Evolutionary conservation across 2,329 filamentous ascomycete genomes (phyloP), one percentile per base, ranked within the genome.

Genomic region (Epichloe hybrida): DNA sequence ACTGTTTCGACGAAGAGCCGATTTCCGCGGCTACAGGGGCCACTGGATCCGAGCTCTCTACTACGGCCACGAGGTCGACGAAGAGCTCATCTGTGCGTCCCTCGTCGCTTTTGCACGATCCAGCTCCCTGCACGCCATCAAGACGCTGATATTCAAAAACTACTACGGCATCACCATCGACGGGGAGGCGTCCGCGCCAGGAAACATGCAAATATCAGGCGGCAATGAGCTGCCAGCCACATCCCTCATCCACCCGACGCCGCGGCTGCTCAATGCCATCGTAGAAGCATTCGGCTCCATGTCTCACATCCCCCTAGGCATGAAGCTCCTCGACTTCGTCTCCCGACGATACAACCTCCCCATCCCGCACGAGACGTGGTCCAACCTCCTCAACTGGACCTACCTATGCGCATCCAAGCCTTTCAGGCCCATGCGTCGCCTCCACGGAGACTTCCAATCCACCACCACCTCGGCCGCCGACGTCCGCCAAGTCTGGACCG

Each of bases 211-310:
- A 7, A 53, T 71, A 40, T 54, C 51, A 1, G 68, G 62, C 15
- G 66, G 69, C n/a, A 68, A 61, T 34, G 58, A 60, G 1, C 72
- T 77, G 42, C 61, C 69, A 1, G 58, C 57, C 0, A 69, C 72
- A 31, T 82, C 77, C 1, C 74, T 77, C 7, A 63, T 84, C 35
- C 68, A 71, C 48, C 86, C 87, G 2, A 79, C 76, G 0, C 55
- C 63, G 7, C 68, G 70, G 2, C 70, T 90, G 0, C 71, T 91
- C 21, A 71, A 77, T 50, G 76, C 82, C 8, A 67, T 90, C n/a
- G 82, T 83, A 5, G 81, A 88, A 60, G 70, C 73, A 1, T 86
- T 83, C 55, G 77, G 83, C n/a, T 74, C 73, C 54, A 86, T 83
- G 64, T 81, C 77, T 46, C 72, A 83, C 50, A 71, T 88, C 4